Conservation (phyloP, 192 early-diverging fungal genomes). For the Gonapodya prolifera region DNA sequence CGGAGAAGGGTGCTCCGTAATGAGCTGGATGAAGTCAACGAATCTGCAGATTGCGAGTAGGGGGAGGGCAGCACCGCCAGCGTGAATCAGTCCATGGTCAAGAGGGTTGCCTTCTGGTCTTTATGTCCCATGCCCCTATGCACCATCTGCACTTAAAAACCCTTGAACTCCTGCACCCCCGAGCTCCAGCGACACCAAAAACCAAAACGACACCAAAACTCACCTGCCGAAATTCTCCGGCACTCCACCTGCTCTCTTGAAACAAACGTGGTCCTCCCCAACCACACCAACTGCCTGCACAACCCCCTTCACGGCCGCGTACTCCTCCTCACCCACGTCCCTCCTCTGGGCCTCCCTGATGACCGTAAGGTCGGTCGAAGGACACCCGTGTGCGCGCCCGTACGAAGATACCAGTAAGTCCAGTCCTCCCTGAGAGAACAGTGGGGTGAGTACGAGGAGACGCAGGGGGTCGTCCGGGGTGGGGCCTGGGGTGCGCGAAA, state of each 20-base stretch:
- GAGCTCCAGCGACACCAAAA: too few relatives aligned
- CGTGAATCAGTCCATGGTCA: too few relatives aligned
- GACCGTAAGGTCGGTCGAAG: background rate
- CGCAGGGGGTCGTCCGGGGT: background rate
- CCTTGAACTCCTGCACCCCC: too few relatives aligned
- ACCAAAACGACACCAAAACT: too few relatives aligned
- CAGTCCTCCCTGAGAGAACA: background rate
- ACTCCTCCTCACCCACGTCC: background rate
- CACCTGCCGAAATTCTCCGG: background rate
- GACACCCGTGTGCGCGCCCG: background rate
- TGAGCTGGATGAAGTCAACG: background rate
- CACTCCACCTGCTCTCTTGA: background rate
- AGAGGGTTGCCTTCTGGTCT: too few relatives aligned
- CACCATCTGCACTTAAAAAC: too few relatives aligned
- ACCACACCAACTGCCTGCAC: background rate
- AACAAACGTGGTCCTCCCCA: background rate
- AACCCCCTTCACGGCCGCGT: background rate
- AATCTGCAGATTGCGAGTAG: too few relatives aligned
- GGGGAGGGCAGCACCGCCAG: too few relatives aligned
- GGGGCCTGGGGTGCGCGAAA: background rate
- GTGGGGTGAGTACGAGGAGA: background rate
- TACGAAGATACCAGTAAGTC: background rate
- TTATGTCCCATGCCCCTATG: too few relatives aligned
- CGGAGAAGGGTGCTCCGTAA: background rate
- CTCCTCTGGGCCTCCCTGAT: background rate